phyloP scores from a whole-genome alignment of 805 yeast species.

The Starmerella bombi region DNA sequence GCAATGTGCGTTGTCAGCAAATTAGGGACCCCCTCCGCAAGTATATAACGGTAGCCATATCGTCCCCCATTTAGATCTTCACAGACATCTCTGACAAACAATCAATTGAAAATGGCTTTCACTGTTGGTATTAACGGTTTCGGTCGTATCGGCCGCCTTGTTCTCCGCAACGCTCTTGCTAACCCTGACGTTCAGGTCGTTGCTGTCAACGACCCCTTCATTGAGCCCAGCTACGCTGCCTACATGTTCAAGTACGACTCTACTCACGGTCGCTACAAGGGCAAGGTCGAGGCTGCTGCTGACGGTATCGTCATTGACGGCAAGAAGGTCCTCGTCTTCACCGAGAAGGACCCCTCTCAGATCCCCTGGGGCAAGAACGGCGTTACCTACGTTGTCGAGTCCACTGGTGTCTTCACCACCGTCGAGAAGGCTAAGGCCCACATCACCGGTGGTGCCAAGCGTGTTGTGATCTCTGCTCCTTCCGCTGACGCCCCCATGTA shows the following conservation, averaged over 20 bases:
- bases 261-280: slow-evolving; percentile 76
- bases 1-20: slow-evolving; percentile 12
- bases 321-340: slow-evolving; percentile 49
- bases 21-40: background rate
- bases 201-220: slow-evolving; percentile 87
- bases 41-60: slow-evolving; percentile 3
- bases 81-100: background rate
- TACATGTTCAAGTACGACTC: slow-evolving; percentile 94
- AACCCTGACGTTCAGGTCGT: slow-evolving; percentile 69
- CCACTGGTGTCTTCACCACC: slow-evolving; percentile 89
- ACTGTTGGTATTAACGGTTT: slow-evolving; percentile 86
- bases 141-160: slow-evolving; percentile 90
- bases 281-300: slow-evolving; percentile 52
- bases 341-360: slow-evolving; percentile 71
- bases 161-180: slow-evolving; percentile 60
- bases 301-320: slow-evolving; percentile 51
- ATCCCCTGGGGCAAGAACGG: slow-evolving; percentile 76
- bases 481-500: slow-evolving; percentile 91
- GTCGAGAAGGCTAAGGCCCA: slow-evolving; percentile 71
- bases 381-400: slow-evolving; percentile 79
- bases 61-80: background rate
- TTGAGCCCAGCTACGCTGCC: slow-evolving; percentile 79
- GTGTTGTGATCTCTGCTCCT: slow-evolving; percentile 90
- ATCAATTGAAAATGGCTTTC: slow-evolving; percentile 29
- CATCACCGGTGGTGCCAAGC: slow-evolving; percentile 84